A percentile compares a stretch with the other conserved stretches of the same genome.
phyloP scores from a whole-genome alignment of 306 rosid genomes.

The Ormosia semicastrata region DNA sequence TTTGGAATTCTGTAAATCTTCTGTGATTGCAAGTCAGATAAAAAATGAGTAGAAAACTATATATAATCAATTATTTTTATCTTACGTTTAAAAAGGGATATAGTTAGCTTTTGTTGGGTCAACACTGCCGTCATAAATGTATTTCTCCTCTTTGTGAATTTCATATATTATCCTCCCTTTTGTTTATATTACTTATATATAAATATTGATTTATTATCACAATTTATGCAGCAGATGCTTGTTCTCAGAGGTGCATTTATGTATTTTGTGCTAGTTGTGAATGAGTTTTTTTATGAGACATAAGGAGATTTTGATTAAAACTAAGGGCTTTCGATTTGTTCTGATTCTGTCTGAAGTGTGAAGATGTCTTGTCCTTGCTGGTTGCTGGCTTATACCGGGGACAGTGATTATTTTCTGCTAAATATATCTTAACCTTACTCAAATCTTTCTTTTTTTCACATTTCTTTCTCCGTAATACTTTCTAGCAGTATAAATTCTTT shows the following conservation, averaged over 20 bases:
- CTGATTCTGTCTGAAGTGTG: constrained; percentile 15
- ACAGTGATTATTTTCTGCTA: constrained; percentile 16
- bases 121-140: neutral
- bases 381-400: neutral
- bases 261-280: neutral
- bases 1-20: neutral
- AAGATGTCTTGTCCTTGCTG: neutral
- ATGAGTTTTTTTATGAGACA: neutral
- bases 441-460: neutral
- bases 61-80: neutral
- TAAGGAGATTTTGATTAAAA: neutral
- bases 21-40: neutral
- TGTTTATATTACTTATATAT: neutral
- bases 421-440: neutral
- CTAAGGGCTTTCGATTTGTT: constrained; percentile 3
- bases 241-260: constrained; percentile 3
- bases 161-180: constrained; percentile 10
- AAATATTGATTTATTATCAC: neutral
- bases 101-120: neutral
- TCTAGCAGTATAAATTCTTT: neutral
- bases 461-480: constrained; percentile 3
- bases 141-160: constrained; percentile 5
- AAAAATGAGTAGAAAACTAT: neutral
- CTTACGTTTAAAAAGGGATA: neutral
- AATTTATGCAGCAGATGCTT: constrained; percentile 1